phyloP scores from a whole-genome alignment of 805 yeast species.

The Spathaspora boniae region DNA sequence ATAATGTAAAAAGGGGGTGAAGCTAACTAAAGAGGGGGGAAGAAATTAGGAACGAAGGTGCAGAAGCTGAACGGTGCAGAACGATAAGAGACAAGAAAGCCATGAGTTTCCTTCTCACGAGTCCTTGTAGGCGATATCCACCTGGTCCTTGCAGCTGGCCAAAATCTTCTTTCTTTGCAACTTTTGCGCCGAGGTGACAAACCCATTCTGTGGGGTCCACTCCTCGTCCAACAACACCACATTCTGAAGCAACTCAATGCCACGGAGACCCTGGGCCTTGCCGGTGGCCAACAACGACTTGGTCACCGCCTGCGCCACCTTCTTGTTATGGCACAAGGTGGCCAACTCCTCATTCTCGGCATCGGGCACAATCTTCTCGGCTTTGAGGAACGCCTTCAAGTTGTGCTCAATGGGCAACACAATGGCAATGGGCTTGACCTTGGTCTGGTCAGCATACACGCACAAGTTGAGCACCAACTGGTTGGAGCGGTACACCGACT shows the following conservation, averaged over 20 bases:
- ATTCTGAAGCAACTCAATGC: slow-evolving; percentile 82
- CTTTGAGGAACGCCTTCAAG: slow-evolving; percentile 53
- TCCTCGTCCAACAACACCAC: slow-evolving; percentile 79
- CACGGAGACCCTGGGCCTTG: slow-evolving; percentile 71
- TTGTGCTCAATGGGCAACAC: slow-evolving; percentile 75
- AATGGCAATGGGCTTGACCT: slow-evolving; percentile 90
- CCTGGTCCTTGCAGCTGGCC: slow-evolving; percentile 59
- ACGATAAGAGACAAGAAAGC: neutral
- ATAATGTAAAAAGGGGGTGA: too few relatives aligned
- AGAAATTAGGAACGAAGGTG: too few relatives aligned
- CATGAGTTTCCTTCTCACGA: neutral
- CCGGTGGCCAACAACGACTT: slow-evolving; percentile 71
- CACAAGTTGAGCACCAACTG: slow-evolving; percentile 75
- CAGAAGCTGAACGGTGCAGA: too few relatives aligned
- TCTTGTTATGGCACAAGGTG: slow-evolving; percentile 53
- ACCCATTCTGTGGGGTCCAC: slow-evolving; percentile 98
- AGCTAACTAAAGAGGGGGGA: too few relatives aligned
- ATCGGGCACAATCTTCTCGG: slow-evolving; percentile 46
- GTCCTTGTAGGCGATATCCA: slow-evolving; percentile 57
- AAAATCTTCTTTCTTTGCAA: slow-evolving; percentile 90
- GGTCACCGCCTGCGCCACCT: slow-evolving; percentile 51
- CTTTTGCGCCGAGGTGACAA: slow-evolving; percentile 92
- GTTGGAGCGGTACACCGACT: slow-evolving; percentile 85
- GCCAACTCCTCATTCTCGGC: slow-evolving; percentile 43
- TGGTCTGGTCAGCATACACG: slow-evolving; percentile 85